Percentiles rank a stretch among this genome's conserved stretches.
phyloP scores from a whole-genome alignment of 2,329 filamentous ascomycete species.

The Didymellaceae sp. region DNA sequence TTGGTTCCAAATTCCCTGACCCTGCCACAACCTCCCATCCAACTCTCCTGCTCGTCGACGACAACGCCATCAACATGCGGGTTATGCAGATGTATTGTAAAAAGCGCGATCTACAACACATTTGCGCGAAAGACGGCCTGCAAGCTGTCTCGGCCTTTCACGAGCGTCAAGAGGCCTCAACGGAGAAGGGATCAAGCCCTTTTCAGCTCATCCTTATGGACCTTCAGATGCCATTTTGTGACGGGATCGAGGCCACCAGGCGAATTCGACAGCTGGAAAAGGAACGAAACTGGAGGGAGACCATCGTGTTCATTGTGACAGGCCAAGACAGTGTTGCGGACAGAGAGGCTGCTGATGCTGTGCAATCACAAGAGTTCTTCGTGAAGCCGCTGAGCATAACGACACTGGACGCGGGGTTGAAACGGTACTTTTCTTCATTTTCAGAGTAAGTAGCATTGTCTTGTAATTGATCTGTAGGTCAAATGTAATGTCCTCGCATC shows the following conservation, averaged over 20 bases:
- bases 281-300: not conserved
- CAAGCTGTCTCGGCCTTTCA: not conserved
- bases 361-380: not conserved
- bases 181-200: not conserved
- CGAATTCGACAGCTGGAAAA: not conserved
- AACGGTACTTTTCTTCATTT: not conserved
- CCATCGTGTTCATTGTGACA: not conserved
- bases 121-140: conserved; percentile 1
- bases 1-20: too few relatives aligned
- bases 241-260: not conserved
- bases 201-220: conserved; percentile 1
- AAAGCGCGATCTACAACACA: not conserved
- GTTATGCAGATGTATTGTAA: conserved; percentile 1
- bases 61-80: not conserved
- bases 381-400: not conserved
- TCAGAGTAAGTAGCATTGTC: too few relatives aligned
- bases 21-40: not conserved
- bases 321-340: not conserved
- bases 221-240: not conserved
- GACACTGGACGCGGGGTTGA: not conserved
- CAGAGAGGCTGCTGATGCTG: not conserved
- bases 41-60: not conserved
- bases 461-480: too few relatives aligned
- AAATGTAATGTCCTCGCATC: too few relatives aligned
- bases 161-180: not conserved